A percentile compares a stretch with the other conserved stretches of the same genome.
Evolutionary conservation across 1,284 basidiomycete species (phyloP).

Genomic region (Takashimella koratensis): DNA sequence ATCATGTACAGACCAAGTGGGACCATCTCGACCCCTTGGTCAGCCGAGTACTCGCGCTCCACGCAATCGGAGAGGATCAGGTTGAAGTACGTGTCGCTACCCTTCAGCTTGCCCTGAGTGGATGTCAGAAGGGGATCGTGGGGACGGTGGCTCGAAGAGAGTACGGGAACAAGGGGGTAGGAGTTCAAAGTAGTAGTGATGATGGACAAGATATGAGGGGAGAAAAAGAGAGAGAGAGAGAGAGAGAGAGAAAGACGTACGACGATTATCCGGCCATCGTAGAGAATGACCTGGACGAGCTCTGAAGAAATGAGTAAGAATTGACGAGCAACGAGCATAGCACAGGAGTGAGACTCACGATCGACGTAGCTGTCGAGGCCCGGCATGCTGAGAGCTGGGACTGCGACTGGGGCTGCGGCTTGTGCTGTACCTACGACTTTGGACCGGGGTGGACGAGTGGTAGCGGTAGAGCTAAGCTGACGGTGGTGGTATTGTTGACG

Average conservation of each 20-base stretch:
- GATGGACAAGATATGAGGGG: background rate
- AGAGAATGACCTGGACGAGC: constrained; percentile 48
- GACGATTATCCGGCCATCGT: constrained; percentile 48
- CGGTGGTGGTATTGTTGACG: too few species aligned
- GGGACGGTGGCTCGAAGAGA: too few species aligned
- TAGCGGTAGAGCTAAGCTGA: too few species aligned
- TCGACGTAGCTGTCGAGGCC: constrained; percentile 44
- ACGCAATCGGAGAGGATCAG: constrained; percentile 85
- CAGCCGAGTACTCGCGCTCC: constrained; percentile 82
- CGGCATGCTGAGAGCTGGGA: too few species aligned
- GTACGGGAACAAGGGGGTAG: background rate
- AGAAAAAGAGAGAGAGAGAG: background rate
- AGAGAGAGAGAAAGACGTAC: constrained; percentile 23
- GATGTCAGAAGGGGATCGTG: background rate
- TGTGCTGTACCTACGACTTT: background rate
- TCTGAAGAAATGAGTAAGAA: constrained; percentile 20
- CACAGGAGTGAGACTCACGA: constrained; percentile 25
- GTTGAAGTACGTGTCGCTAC: constrained; percentile 89
- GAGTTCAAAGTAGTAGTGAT: background rate
- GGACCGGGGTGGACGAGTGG: too few species aligned
- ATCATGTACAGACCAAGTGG: constrained; percentile 95
- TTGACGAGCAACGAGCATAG: background rate
- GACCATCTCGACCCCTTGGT: constrained; percentile 90
- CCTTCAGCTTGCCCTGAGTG: constrained; percentile 74
- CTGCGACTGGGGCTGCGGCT: too few species aligned